Base-by-base conservation (phyloP, 495 filamentous ascomycete species). In the Podospora bellae-mahoneyi region DNA sequence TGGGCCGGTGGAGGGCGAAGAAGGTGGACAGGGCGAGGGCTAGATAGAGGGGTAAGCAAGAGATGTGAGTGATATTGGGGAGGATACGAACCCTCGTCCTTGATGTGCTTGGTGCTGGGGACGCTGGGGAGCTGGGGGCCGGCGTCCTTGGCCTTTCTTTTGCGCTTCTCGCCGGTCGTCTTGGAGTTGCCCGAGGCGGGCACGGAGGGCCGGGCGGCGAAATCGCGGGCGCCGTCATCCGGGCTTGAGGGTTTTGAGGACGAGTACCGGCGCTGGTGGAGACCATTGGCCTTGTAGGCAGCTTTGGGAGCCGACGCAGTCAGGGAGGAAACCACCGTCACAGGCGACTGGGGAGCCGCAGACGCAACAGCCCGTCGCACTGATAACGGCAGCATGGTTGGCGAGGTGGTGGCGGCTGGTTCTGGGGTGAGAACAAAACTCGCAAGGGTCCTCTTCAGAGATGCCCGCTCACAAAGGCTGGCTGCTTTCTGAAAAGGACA, bases 1-100 rank as follows among this genome's bases (percentile, higher is more conserved):
- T 94, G 4, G 95, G 95, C 64, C 95, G 88, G 82, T 99, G 93
- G 69, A 94, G 90, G 66, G 95, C 95, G 81, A 97, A 99, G 84
- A 99, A 98, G 62, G 90, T 90, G 6, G 94, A 93, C 34, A 97
- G 82, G 69, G 89, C 89, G 58, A 97, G 83, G 75, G 96, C 95
- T 99, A 65, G 28, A 13, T 27, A 39, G 4, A 27, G 39, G 18
- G 32, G 5, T 39, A 18, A 4, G 39, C 39, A 48, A 48, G 39
- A 10, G 2, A 30, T 26, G 60, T 71, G 19, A 68, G 20, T 30
- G 57, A 27, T 3, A 48, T 6, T 6, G 39, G 18, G 0, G 28
- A 44, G 69, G 62, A 64, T 30, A 79, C 84, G 68, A 75, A 94
- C 92, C 90, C 79, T 90, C 85, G 60, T 90, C 84, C 70, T 89